Evolutionary conservation across 169 alveolate species (phyloP).

Genomic region (Cryptosporidium ryanae): DNA sequence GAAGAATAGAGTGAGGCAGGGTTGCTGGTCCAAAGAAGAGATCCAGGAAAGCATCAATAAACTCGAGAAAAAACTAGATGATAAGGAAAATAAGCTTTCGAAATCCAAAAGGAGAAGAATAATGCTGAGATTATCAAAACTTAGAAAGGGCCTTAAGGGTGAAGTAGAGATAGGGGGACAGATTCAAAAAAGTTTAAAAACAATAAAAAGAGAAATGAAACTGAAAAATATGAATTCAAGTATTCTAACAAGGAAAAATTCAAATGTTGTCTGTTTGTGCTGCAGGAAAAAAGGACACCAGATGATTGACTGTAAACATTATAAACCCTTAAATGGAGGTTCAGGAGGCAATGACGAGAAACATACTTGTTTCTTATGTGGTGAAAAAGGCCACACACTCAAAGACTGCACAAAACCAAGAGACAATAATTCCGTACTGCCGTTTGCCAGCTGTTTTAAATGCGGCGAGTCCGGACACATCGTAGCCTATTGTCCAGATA

Average conservation of each 20-base stretch:
- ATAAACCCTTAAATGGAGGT: neutral
- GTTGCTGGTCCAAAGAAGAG: constrained; percentile 40
- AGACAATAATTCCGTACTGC: constrained; percentile 38
- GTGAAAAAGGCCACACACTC: constrained; percentile 61
- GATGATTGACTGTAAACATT: constrained; percentile 56
- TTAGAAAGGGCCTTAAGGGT: constrained; percentile 47
- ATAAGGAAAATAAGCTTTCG: constrained; percentile 6
- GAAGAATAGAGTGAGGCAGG: constrained; percentile 12
- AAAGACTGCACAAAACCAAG: constrained; percentile 64
- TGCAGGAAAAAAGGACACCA: constrained; percentile 70
- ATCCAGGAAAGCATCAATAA: constrained; percentile 35
- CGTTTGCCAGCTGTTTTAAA: constrained; percentile 70
- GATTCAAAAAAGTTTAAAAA: constrained; percentile 42
- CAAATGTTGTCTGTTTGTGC: constrained; percentile 55
- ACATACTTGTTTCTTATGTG: constrained; percentile 47
- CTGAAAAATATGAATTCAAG: constrained; percentile 30
- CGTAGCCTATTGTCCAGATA: constrained; percentile 65
- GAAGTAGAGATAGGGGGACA: constrained; percentile 68
- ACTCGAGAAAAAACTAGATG: neutral
- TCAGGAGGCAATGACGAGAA: neutral
- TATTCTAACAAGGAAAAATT: constrained; percentile 18
- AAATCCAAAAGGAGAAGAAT: constrained; percentile 58
- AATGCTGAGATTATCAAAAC: constrained; percentile 19
- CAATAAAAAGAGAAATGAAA: constrained; percentile 58
- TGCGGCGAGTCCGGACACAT: constrained; percentile 64